Conservation (phyloP, 768 basidiomycete genomes). For the Dentipellis sp. region DNA sequence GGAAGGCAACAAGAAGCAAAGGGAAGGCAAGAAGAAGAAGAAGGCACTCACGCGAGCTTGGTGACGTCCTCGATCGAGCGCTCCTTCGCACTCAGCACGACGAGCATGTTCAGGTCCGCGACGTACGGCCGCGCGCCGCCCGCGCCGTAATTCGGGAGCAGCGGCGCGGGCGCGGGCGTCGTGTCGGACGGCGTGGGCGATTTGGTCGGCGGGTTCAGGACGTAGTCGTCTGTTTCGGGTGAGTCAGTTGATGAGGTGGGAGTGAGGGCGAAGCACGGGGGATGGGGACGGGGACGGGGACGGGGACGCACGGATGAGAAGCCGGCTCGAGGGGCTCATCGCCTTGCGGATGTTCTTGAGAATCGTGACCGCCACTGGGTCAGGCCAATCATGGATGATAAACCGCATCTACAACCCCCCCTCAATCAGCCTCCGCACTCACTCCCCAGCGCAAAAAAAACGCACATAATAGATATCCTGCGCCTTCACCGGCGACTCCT, state of each 20-base stretch:
- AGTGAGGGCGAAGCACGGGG: neutral
- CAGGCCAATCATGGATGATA: slow-evolving; percentile 26
- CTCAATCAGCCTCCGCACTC: too few relatives aligned
- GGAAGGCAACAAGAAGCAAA: too few relatives aligned
- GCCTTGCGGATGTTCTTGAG: slow-evolving; percentile 22
- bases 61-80: neutral
- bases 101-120: slow-evolving; percentile 9
- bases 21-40: neutral
- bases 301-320: slow-evolving; percentile 23
- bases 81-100: neutral
- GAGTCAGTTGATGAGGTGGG: too few relatives aligned
- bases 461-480: slow-evolving; percentile 26
- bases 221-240: slow-evolving; percentile 8
- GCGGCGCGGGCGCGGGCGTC: slow-evolving; percentile 10
- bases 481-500: slow-evolving; percentile 18
- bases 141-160: slow-evolving; percentile 10
- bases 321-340: slow-evolving; percentile 20
- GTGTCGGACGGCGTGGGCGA: neutral
- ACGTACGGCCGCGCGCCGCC: slow-evolving; percentile 1
- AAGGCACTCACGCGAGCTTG: neutral
- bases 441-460: neutral
- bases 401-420: slow-evolving; percentile 14
- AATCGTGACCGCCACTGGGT: slow-evolving; percentile 19
- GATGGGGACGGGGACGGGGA: neutral
- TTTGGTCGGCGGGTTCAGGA: neutral